Percentiles rank a stretch among this genome's conserved stretches.
Evolutionary conservation across 2,329 filamentous ascomycete genomes (phyloP).

Genomic region (Aspergillus fijiensis): DNA sequence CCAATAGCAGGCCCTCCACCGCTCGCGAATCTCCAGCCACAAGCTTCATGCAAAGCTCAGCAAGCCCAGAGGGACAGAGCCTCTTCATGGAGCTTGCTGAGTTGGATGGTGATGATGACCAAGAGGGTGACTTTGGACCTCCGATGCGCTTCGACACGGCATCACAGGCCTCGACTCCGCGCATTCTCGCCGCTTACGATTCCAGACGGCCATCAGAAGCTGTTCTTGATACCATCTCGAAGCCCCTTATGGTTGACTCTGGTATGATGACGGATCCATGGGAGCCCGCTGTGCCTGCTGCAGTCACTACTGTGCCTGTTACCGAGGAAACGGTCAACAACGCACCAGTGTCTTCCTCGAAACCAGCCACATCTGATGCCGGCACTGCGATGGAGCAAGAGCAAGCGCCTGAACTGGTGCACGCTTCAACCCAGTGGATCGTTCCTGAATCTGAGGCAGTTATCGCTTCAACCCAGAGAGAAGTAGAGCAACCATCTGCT

Average conservation of each 20-base stretch:
- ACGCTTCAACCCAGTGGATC: conserved; percentile 45
- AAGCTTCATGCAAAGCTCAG: conserved; percentile 50
- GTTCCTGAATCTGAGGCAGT: conserved; percentile 41
- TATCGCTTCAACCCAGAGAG: conserved; percentile 16
- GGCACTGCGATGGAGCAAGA: conserved; percentile 18
- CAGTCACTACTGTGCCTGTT: conserved; percentile 20
- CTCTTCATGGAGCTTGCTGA: conserved; percentile 88
- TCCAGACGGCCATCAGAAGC: conserved; percentile 35
- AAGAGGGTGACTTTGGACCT: conserved; percentile 58
- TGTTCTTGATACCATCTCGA: conserved; percentile 23
- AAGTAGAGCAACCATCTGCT: conserved; percentile 16
- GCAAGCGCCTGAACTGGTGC: conserved; percentile 31
- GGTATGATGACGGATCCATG: conserved; percentile 63
- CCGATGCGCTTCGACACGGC: conserved; percentile 36
- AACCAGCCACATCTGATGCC: conserved; percentile 16
- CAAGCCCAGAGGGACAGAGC: conserved; percentile 66
- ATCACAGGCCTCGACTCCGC: conserved; percentile 43
- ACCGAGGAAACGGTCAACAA: conserved; percentile 19
- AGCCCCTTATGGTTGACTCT: conserved; percentile 57
- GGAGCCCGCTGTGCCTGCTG: conserved; percentile 37
- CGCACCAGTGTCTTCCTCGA: conserved; percentile 24
- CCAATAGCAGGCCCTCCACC: conserved; percentile 38
- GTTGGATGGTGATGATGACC: conserved; percentile 68
- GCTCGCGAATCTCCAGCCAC: conserved; percentile 54
- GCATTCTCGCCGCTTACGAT: conserved; percentile 29